Percentiles rank a stretch among this genome's conserved stretches.
Evolutionary conservation across 192 early-diverging fungal species (phyloP).

Genomic region (Podila verticillata): DNA sequence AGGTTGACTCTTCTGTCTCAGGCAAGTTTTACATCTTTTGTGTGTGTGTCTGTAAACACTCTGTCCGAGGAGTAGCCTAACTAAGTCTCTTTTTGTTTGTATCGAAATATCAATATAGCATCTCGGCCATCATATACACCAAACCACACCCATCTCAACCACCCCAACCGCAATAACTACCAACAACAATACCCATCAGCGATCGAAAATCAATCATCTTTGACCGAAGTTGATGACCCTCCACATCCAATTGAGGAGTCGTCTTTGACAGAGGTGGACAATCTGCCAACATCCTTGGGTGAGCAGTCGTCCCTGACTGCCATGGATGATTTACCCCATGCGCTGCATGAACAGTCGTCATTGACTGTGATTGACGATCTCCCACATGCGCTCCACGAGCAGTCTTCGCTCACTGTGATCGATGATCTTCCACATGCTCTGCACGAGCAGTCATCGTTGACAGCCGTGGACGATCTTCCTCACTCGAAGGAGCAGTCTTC

Average conservation of each 20-base stretch:
- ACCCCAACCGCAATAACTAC: no score
- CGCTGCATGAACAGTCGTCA: conserved; percentile 8
- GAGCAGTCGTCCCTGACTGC: conserved; percentile 24
- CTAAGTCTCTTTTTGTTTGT: no score
- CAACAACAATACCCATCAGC: conserved; percentile 9
- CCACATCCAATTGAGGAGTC: conserved; percentile 26
- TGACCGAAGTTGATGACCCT: conserved; percentile 32
- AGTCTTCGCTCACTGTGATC: conserved; percentile 31
- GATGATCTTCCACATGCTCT: conserved; percentile 33
- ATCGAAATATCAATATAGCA: no score
- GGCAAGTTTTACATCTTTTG: no score
- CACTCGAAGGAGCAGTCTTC: conserved; percentile 24
- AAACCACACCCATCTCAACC: no score
- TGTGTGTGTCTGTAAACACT: no score
- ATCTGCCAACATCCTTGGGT: not conserved
- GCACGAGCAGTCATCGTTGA: conserved; percentile 36
- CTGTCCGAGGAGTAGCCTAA: no score
- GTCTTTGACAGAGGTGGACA: conserved; percentile 31
- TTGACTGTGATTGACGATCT: conserved; percentile 32
- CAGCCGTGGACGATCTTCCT: conserved; percentile 31
- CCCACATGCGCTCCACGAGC: conserved; percentile 22
- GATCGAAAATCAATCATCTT: conserved; percentile 38
- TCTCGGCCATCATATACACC: no score
- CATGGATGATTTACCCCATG: conserved; percentile 20
- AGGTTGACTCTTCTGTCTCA: no score